phyloP scores from a whole-genome alignment of 1,139 yeast genomes.

The Geotrichum fermentans region DNA sequence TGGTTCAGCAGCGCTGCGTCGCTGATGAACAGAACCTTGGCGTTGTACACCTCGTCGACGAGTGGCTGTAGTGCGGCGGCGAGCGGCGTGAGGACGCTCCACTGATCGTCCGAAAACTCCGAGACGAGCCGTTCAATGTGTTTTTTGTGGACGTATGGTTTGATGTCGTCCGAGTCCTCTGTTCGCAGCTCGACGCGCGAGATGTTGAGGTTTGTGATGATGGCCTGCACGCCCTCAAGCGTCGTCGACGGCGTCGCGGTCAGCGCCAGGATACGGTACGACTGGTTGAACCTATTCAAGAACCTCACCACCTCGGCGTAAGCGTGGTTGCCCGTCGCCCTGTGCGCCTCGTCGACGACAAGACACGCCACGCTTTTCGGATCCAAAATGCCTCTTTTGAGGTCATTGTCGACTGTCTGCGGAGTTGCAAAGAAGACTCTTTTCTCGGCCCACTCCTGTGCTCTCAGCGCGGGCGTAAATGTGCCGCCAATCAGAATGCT shows the following conservation, averaged over 20 bases:
- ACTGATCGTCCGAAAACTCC: constrained; percentile 49
- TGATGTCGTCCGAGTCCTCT: constrained; percentile 78
- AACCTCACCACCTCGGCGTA: constrained; percentile 75
- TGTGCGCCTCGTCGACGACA: constrained; percentile 93
- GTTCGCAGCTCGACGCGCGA: constrained; percentile 81
- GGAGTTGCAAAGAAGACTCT: constrained; percentile 93
- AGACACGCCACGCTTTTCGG: constrained; percentile 71
- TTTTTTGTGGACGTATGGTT: constrained; percentile 69
- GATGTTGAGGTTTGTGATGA: constrained; percentile 66
- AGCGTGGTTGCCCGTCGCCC: constrained; percentile 86
- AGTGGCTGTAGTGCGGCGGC: constrained; percentile 61
- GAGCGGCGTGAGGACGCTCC: constrained; percentile 48
- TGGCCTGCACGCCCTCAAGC: constrained; percentile 81
- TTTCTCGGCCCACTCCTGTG: constrained; percentile 67
- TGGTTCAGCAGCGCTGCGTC: constrained; percentile 68
- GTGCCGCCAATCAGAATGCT: constrained; percentile 68
- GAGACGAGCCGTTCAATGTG: constrained; percentile 57
- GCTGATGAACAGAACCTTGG: constrained; percentile 55
- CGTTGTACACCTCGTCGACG: constrained; percentile 53
- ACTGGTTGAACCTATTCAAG: constrained; percentile 56
- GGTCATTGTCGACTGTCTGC: constrained; percentile 89
- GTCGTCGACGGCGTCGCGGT: constrained; percentile 95
- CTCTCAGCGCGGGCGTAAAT: constrained; percentile 40
- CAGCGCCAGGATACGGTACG: constrained; percentile 73
- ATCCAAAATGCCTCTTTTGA: constrained; percentile 65